Conservation (phyloP, 2,329 filamentous ascomycete species). For the Fusarium dlaminii region DNA sequence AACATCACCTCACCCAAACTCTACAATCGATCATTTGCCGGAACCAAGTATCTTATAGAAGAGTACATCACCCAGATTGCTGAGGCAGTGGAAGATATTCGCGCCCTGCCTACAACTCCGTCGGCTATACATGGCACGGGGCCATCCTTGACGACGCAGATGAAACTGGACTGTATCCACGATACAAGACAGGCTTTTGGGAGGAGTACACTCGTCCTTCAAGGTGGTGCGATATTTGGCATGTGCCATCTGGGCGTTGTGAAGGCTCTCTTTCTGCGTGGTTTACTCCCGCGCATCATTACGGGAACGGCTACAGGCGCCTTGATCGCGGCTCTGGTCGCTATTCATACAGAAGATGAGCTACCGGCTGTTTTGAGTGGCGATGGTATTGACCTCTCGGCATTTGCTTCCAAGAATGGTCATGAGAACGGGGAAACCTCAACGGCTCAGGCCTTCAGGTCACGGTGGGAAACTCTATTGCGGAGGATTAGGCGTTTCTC, state of each 20-base stretch:
- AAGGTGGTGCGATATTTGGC: conserved; percentile 92
- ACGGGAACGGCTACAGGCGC: conserved; percentile 91
- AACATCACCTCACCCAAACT: conserved; percentile 86
- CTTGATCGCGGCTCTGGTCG: conserved; percentile 86
- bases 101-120: conserved; percentile 68
- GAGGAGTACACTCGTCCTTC: conserved; percentile 83
- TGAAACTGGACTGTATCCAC: conserved; percentile 86
- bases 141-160: conserved; percentile 70
- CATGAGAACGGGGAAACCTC: conserved; percentile 46
- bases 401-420: conserved; percentile 66
- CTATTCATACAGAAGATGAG: conserved; percentile 87
- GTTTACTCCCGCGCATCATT: conserved; percentile 87
- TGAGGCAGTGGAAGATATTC: conserved; percentile 82
- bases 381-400: conserved; percentile 82
- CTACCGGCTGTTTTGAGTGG: conserved; percentile 80
- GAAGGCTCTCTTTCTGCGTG: conserved; percentile 83
- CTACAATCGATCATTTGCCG: conserved; percentile 86
- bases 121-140: conserved; percentile 48
- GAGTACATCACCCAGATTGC: conserved; percentile 88
- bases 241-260: conserved; percentile 91
- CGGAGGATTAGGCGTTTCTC: conserved; percentile 76
- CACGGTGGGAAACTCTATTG: conserved; percentile 66
- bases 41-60: conserved; percentile 90
- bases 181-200: conserved; percentile 91
- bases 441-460: conserved; percentile 51